Evolutionary conservation across 441 rosid genomes (phyloP), one percentile per base, ranked within the genome.

Genomic region (Erodium moschatum): DNA sequence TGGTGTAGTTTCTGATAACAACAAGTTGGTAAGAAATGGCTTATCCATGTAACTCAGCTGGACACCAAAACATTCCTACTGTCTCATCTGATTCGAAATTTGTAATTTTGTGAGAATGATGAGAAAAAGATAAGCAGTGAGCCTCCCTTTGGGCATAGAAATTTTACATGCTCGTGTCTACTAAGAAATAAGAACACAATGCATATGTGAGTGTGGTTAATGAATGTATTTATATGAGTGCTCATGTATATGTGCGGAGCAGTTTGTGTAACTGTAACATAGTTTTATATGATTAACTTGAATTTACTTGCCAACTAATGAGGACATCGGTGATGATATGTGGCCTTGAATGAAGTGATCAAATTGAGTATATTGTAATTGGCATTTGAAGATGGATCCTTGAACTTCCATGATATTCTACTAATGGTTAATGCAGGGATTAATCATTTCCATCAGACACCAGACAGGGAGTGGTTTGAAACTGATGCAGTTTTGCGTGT

Each of bases 401-500:
- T 11, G 44, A 40, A 40, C 44, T 40, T 29, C 31, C 31, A 29
- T 29, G 44, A 40, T 8, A 40, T 40, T 40, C 12, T 40, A 40
- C 11, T 40, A 40, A 40, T 40, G 44, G 7, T 1, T 10, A 20
- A 60, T 60, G 64, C 64, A 60, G 64, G 64, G 64, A 60, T 60
- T 60, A 60, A 60, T 60, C 64, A 60, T 60, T 60, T 60, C 64
- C 64, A 60, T 11, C 64, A 60, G 64, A 60, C 64, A 20, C 64
- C 64, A 21, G 64, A 60, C 64, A 60, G 84, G 78, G 97, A 86
- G 74, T 94, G 96, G 97, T 91, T 67, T 80, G 96, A 91, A 78
- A 78, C 82, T 69, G 92, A 91, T 78, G 96, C 99, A 0, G 97
- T 94, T 31, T 94, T 94, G 73, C 96, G 99, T 29, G 99, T 94